Base-by-base conservation (phyloP, 495 filamentous ascomycete genomes). In the Penicillium fimorum region DNA sequence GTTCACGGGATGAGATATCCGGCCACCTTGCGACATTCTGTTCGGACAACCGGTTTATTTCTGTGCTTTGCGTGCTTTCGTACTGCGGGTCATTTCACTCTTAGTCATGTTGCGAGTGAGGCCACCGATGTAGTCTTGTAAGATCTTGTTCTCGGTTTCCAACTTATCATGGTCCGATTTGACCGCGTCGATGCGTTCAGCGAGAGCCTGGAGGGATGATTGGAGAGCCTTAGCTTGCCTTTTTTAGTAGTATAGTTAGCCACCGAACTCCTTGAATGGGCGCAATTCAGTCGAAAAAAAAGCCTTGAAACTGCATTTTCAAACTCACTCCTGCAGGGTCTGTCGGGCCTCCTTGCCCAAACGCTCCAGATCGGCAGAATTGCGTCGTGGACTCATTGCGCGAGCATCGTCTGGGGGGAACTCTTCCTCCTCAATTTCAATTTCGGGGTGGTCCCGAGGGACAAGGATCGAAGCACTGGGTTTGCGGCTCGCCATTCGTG, bases 111-210 rank as follows among this genome's bases (percentile, higher is more conserved):
- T 80, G 48, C 76, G 74, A 13, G 79, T 81, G 20, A 82, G 67
- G 46, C 77, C 78, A 56, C 80, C 76, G 56, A 82, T 82, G 69
- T 92, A 92, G 66, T 93, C 89, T 67, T 97, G 95, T 12, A 98
- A 73, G 62, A 96, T 96, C 64, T 87, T 90, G 79, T 98, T 98
- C 65, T 96, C 88, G 62, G 80, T 89, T 70, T 97, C 92, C 29
- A 98, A 81, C 72, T 96, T 96, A 71, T 96, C 88, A 66, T 97
- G 91, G 68, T 97, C 92, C 54, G 87, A 85, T 70, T 90, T 89
- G 49, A 97, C 92, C n/a, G 85, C 87, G 63, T 97, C 94, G 66
- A 97, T 93, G 35, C 90, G 85, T 69, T 96, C 89, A 55, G 96
- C 89, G 17, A 97, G 83, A 47, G 87, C 91, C 43, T 93, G 77